Evolutionary conservation across 2,329 filamentous ascomycete species (phyloP).

Genomic region (Myotisia sp.): DNA sequence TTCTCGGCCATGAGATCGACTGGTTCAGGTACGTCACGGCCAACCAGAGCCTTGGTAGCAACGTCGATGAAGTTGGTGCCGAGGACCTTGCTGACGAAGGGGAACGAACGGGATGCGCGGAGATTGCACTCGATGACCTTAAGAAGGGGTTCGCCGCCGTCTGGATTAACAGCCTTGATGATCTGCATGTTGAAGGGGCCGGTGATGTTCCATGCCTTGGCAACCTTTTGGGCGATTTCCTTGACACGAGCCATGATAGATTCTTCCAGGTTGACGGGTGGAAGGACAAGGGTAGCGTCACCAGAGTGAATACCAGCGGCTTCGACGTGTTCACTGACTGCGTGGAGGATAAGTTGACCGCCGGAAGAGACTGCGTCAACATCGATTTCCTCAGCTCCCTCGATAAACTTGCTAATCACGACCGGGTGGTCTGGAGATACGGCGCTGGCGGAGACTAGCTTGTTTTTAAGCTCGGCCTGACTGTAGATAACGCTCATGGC

Average conservation of each 20-base stretch:
- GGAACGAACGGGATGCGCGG: slow-evolving; percentile 92
- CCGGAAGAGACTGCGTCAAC: slow-evolving; percentile 81
- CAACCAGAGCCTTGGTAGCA: slow-evolving; percentile 81
- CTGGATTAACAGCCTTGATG: slow-evolving; percentile 73
- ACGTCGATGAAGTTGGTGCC: slow-evolving; percentile 94
- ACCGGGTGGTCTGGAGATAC: slow-evolving; percentile 96
- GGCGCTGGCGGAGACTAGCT: slow-evolving; percentile 75
- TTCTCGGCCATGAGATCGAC: slow-evolving; percentile 77
- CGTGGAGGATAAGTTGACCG: slow-evolving; percentile 78
- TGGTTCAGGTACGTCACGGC: slow-evolving; percentile 68
- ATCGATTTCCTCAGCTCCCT: slow-evolving; percentile 91
- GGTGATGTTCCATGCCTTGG: slow-evolving; percentile 91
- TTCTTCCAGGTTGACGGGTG: slow-evolving; percentile 65
- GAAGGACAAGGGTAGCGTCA: slow-evolving; percentile 86
- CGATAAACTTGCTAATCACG: slow-evolving; percentile 96
- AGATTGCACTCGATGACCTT: slow-evolving; percentile 99
- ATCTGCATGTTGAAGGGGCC: slow-evolving; percentile 99
- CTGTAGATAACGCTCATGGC: slow-evolving; percentile 95
- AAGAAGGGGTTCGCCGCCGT: slow-evolving; percentile 59
- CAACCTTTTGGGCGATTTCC: slow-evolving; percentile 91
- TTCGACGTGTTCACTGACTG: slow-evolving; percentile 90
- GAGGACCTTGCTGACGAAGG: slow-evolving; percentile 93
- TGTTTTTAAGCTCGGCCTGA: slow-evolving; percentile 80
- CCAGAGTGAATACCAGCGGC: slow-evolving; percentile 96
- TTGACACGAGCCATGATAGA: slow-evolving; percentile 73